Conservation (phyloP, 1,284 basidiomycete genomes). For the Sanghuangporus weigelae region DNA sequence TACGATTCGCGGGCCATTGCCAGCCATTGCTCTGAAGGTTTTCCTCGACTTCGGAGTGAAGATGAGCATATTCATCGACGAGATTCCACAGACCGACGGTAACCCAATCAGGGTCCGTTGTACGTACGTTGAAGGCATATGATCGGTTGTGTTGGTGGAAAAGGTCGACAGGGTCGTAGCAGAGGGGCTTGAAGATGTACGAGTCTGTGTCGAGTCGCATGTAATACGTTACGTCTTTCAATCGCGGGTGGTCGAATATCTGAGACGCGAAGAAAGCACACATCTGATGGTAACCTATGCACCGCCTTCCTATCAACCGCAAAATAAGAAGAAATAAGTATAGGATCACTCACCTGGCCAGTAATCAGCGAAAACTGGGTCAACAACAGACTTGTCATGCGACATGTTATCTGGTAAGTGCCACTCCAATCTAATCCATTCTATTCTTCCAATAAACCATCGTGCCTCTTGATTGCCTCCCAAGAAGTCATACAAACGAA, state of each 20-base stretch:
- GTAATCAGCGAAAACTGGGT: constrained; percentile 13
- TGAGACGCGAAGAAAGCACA: constrained; percentile 19
- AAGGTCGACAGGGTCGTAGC: constrained; percentile 20
- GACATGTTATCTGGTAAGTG: constrained; percentile 8
- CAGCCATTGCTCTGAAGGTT: constrained; percentile 9
- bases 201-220: constrained; percentile 21
- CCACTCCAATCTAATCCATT: constrained; percentile 16
- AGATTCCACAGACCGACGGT: constrained; percentile 15
- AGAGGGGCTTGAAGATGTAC: constrained; percentile 15
- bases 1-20: constrained; percentile 11
- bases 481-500: constrained; percentile 14
- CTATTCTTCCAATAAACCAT: constrained; percentile 14
- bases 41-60: background rate
- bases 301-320: background rate
- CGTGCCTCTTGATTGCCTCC: constrained; percentile 11
- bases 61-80: constrained; percentile 10
- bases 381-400: constrained; percentile 15
- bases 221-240: constrained; percentile 19
- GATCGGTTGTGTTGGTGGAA: constrained; percentile 15
- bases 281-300: constrained; percentile 19
- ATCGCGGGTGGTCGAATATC: constrained; percentile 18
- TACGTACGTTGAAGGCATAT: constrained; percentile 8
- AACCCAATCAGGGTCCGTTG: constrained; percentile 15
- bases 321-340: background rate
- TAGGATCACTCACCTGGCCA: constrained; percentile 11